Conservation (phyloP, 1,284 basidiomycete genomes). For the Cystobasidium slooffiae region DNA sequence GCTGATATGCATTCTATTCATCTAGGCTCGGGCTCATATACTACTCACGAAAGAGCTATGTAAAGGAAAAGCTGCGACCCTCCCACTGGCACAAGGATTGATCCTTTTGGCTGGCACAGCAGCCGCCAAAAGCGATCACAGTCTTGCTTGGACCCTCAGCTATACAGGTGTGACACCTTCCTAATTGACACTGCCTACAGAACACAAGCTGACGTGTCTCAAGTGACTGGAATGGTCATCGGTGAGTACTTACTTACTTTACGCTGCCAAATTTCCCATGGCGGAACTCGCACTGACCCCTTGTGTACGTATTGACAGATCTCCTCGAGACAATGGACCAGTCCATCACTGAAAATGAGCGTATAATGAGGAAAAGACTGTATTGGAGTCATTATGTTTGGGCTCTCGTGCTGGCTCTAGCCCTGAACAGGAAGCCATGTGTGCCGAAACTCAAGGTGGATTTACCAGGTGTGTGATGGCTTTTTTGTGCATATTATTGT, state of each 20-base stretch:
- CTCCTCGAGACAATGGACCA: slow-evolving; percentile 32
- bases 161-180: background rate
- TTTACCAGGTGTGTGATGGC: slow-evolving; percentile 3
- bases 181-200: background rate
- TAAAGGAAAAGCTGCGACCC: slow-evolving; percentile 16
- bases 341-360: background rate
- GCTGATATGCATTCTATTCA: background rate
- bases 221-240: slow-evolving; percentile 25
- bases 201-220: background rate
- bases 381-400: slow-evolving; percentile 35
- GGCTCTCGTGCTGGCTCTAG: slow-evolving; percentile 15
- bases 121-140: slow-evolving; percentile 28
- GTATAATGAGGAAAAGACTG: slow-evolving; percentile 12
- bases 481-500: background rate
- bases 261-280: background rate
- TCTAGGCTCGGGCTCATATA: slow-evolving; percentile 25
- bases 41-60: slow-evolving; percentile 13
- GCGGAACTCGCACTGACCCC: background rate
- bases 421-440: slow-evolving; percentile 16
- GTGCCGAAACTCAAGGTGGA: slow-evolving; percentile 33
- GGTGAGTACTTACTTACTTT: background rate
- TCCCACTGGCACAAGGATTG: slow-evolving; percentile 18
- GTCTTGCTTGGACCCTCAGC: slow-evolving; percentile 33
- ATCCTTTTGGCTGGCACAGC: slow-evolving; percentile 28
- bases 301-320: slow-evolving; percentile 2